Base-by-base conservation (phyloP, 2,329 filamentous ascomycete species). In the Dichotomopilus funicola region DNA sequence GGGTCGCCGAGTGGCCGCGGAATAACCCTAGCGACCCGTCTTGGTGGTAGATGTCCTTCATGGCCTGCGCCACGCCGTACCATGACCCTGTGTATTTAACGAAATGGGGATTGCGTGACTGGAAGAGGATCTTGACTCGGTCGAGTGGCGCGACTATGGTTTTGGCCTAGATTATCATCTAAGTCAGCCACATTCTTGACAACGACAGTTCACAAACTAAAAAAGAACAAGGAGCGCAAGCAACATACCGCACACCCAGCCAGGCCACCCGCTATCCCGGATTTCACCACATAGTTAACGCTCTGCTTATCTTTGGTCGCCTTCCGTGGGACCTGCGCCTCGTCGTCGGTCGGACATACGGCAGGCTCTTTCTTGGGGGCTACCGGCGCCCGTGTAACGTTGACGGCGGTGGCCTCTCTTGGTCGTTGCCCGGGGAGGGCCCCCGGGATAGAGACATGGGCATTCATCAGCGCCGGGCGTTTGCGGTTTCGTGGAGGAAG, bases 81-180 rank as follows among this genome's bases (percentile, higher is more conserved):
- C 91, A 96, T 43, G 87, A 91, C 42, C 91, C 89, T 1, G 89
- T 85, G 69, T 97, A 99, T 73, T 95, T 96, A 53, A 87, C 82
- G 69, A 96, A 99, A 63, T 94, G 87, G 3, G 94, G 94, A 66
- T 94, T 96, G 67, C 88, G 90, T 51, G 94, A 88, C 71, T 99
- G 94, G 74, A 99, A 97, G 43, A 99, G 87, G 67, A 99, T 99
- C 74, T 99, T 99, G 66, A 99, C 94, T 62, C 94, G 87, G 73
- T 99, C 94, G 61, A 99, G 87, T 31, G 94, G 94, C 31, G 91
- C 94, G 40, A 99, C 95, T 6, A 95, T 78, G 0, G 92, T 96
- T 78, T 99, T 99, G 59, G 88, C 94, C 91, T 96, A 64, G 51
- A 55, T 68, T 50, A 66, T 61, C 42, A 47, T 31, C 10, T 13